Conservation (phyloP, 345 rosid genomes). For the Gossypium longicalyx region DNA sequence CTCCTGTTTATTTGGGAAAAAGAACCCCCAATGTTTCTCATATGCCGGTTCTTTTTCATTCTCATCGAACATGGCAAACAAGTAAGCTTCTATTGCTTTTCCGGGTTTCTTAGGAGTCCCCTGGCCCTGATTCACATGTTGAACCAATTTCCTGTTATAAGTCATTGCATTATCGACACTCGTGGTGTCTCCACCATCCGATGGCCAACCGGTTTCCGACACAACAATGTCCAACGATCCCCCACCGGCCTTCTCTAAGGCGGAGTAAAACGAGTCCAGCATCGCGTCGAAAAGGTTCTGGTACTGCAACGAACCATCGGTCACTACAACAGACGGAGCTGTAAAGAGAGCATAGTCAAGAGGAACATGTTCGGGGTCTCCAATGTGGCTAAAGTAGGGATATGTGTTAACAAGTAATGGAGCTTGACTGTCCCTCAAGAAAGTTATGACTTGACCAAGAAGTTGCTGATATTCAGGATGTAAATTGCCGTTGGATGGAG, state of each 20-base stretch:
- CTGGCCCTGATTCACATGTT: constrained; percentile 15
- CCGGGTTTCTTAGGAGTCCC: constrained; percentile 32
- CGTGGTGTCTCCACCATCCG: constrained; percentile 14
- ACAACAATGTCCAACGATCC: constrained; percentile 18
- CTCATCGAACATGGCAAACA: constrained; percentile 30
- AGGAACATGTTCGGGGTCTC: constrained; percentile 18
- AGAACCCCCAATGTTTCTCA: constrained; percentile 14
- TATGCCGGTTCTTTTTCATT: neutral
- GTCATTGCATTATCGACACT: constrained; percentile 22
- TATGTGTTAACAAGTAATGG: constrained; percentile 40
- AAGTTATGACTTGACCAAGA: constrained; percentile 30
- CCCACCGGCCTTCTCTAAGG: constrained; percentile 23
- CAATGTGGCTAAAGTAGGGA: constrained; percentile 31
- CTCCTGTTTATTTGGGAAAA: neutral
- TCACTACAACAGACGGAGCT: constrained; percentile 22
- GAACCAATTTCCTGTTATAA: constrained; percentile 18
- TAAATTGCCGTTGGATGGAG: constrained; percentile 43
- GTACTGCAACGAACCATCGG: constrained; percentile 24
- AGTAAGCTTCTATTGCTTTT: constrained; percentile 20
- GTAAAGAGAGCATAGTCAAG: constrained; percentile 42
- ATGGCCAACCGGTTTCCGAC: constrained; percentile 31
- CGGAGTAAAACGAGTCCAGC: constrained; percentile 16
- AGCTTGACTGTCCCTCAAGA: constrained; percentile 27
- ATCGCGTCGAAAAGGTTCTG: constrained; percentile 18
- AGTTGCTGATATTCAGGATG: constrained; percentile 19